Base-by-base conservation (phyloP, 192 early-diverging fungal species). In the Phycomyces nitens region DNA sequence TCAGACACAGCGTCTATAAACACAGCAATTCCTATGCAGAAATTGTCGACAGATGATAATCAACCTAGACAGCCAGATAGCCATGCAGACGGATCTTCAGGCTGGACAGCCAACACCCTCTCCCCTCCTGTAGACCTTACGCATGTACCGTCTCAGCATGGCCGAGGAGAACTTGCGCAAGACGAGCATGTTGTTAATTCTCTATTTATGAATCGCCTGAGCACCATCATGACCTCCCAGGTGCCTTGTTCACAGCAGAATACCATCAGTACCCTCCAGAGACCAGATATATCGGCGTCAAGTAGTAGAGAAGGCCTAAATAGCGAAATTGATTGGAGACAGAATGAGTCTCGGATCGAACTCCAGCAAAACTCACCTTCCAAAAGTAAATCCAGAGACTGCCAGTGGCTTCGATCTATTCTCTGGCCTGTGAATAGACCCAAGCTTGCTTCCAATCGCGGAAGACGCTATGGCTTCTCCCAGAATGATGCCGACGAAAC, bases 81-180 rank as follows among this genome's bases (percentile, higher is more conserved):
- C 29, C 7, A 7, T 7, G 7, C 7, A 34, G 29, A 34, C 29
- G 29, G 7, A 34, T 5, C 29, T 23, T 3, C 8, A 22, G 24
- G 1, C 12, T 26, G n/a, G 22, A 58, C 14, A 1, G 26, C 2
- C 29, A 58, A 50, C 49, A 22, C 49, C 2, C 16, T 16, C 10
- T 22, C 16, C 10, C 49, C 49, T 16, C 34, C 29, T 39, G 12
- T 39, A 5, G 11, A 41, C 12, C n/a, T n/a, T n/a, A n/a, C n/a
- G n/a, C n/a, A n/a, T n/a, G 11, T 15, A 16, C 29, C 56, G 11
- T 60, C 66, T 11, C 58, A 59, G 3, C 58, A 68, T 56, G 58
- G 50, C 5, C 34, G 66, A 16, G 58, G 66, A 3, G 66, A 68
- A 6, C 58, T 68, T 23, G 58, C 58, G 0, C 49, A 51, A 44